Percentiles rank a stretch among this genome's conserved stretches.
Evolutionary conservation across 2,329 filamentous ascomycete genomes (phyloP).

Genomic region (Beauveria caledonica): DNA sequence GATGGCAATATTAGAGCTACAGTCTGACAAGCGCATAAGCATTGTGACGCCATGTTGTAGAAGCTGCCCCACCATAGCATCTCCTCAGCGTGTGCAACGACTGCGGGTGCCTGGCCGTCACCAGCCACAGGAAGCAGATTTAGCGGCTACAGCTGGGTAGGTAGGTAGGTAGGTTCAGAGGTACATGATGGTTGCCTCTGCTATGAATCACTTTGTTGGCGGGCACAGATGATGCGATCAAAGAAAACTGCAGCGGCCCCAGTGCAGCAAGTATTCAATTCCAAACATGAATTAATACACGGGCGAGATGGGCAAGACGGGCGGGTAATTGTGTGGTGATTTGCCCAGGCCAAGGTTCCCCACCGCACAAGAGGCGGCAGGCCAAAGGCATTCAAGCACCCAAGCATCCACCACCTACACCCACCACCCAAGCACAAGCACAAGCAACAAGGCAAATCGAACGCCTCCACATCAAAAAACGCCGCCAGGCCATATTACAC

Average conservation of each 20-base stretch:
- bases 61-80: not conserved
- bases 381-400: constrained; percentile 3
- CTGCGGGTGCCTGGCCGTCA: constrained; percentile 3
- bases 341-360: not conserved
- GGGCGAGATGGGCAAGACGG: too few species aligned
- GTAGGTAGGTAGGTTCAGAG: too few species aligned
- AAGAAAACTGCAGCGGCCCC: not conserved
- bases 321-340: too few species aligned
- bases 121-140: not conserved
- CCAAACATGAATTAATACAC: too few species aligned
- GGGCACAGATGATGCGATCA: not conserved
- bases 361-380: constrained; percentile 7
- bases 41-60: not conserved
- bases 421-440: too few species aligned
- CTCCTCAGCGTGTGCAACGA: not conserved
- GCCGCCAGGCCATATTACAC: not conserved
- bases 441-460: not conserved
- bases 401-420: too few species aligned
- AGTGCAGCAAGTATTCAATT: not conserved
- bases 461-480: constrained; percentile 12
- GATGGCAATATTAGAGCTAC: too few species aligned
- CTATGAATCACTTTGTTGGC: not conserved
- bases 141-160: not conserved
- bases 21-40: not conserved
- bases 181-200: not conserved